phyloP scores from a whole-genome alignment of 2,329 filamentous ascomycete species.

The Venturia effusa region DNA sequence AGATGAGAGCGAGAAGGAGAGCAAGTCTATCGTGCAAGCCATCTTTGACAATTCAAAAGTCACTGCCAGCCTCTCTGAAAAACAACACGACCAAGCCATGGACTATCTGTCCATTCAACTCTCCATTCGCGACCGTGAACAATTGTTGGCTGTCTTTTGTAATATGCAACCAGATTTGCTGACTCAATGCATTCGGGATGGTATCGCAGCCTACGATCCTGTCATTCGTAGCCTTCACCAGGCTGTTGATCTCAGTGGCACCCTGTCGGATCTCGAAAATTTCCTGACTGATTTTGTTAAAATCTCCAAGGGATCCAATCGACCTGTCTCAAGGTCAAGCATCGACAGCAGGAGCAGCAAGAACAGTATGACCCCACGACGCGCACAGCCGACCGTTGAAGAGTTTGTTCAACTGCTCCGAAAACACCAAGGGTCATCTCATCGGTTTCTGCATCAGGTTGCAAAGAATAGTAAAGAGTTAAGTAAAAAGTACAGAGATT shows the following conservation, averaged over 20 bases:
- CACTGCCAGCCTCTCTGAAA: constrained; percentile 39
- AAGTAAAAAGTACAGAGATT: constrained; percentile 48
- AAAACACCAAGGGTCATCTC: constrained; percentile 51
- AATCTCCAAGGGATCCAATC: constrained; percentile 28
- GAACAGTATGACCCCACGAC: constrained; percentile 12
- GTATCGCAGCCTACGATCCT: constrained; percentile 59
- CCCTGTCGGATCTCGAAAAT: constrained; percentile 53
- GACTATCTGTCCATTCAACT: constrained; percentile 63
- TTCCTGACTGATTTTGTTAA: constrained; percentile 65
- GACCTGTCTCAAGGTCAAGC: constrained; percentile 12
- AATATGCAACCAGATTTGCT: constrained; percentile 59
- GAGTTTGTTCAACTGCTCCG: constrained; percentile 60
- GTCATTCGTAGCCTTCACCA: constrained; percentile 64
- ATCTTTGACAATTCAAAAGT: constrained; percentile 50
- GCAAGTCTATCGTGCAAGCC: constrained; percentile 53
- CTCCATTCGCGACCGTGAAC: constrained; percentile 61
- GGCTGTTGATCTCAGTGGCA: constrained; percentile 58
- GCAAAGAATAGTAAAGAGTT: constrained; percentile 58
- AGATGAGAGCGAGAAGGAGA: constrained; percentile 39
- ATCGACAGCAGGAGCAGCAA: not conserved
- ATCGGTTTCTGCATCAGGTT: constrained; percentile 62
- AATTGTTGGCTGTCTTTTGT: constrained; percentile 57
- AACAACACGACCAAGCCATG: constrained; percentile 53
- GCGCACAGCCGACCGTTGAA: constrained; percentile 46
- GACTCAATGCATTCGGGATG: constrained; percentile 56